A percentile compares a stretch with the other conserved stretches of the same genome.
These are phyloP conservation scores for Proteromonas lacertae DNA, from an alignment of 352 stramenopile species.

Conservation along the genomic window DNA sequence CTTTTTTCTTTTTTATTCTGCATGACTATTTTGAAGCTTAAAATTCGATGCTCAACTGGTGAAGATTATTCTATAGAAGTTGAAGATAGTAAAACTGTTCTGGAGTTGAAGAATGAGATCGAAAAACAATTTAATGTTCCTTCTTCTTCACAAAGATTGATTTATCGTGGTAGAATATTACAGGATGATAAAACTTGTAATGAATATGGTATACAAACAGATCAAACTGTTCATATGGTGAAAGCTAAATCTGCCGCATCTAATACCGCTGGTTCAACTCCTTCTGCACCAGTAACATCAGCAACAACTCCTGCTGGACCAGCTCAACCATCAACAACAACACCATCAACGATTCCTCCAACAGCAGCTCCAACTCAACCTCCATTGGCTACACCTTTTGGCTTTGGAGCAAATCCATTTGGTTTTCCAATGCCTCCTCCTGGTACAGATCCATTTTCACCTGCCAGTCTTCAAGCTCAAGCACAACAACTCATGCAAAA, in stretches of 20 bases:
- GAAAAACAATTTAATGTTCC: neutral
- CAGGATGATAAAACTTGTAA: constrained; percentile 38
- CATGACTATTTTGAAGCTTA: no score
- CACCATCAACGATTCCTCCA: neutral
- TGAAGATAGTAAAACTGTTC: no score
- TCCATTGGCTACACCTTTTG: neutral
- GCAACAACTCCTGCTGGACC: neutral
- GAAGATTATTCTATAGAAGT: no score
- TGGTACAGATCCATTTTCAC: neutral
- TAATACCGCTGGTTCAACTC: neutral
- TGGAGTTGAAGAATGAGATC: neutral
- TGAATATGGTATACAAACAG: constrained; percentile 20
- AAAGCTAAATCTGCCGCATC: neutral
- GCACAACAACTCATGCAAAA: constrained; percentile 17
- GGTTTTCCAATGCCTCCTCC: neutral
- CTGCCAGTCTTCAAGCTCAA: no score
- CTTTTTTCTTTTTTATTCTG: no score
- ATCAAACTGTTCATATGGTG: constrained; percentile 6
- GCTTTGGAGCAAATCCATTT: neutral
- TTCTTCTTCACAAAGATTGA: constrained; percentile 12
- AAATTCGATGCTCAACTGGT: no score
- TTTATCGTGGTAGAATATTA: constrained; percentile 50
- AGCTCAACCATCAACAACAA: neutral
- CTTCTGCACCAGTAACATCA: neutral
- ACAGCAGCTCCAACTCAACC: neutral